These are phyloP conservation scores for Inonotus hispidus DNA, from an alignment of 1,284 basidiomycete species.

Conservation along the genomic window DNA sequence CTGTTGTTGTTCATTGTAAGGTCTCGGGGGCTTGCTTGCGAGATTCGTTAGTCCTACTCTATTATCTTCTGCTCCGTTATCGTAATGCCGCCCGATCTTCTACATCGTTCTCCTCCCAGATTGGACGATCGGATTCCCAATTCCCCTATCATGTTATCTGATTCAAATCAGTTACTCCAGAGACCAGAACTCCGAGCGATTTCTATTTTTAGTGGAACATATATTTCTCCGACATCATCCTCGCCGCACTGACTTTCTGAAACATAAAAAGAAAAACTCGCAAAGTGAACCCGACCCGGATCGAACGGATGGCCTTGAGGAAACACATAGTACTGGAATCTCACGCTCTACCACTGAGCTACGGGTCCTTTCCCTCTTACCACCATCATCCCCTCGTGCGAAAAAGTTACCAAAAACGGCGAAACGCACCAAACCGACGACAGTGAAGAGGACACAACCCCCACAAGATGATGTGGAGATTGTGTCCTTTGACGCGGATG, in stretches of 20 bases:
- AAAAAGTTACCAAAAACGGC: no score
- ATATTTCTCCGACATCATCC: neutral
- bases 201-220: neutral
- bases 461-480: no score
- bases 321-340: neutral
- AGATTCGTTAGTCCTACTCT: no score
- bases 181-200: neutral
- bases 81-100: no score
- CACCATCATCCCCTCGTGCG: neutral
- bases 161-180: neutral
- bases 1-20: no score
- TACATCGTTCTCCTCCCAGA: no score
- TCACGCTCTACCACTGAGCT: conserved; percentile 8
- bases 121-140: neutral
- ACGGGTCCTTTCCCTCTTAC: neutral
- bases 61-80: no score
- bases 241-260: neutral
- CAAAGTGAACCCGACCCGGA: conserved; percentile 6
- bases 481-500: no score
- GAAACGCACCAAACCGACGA: no score
- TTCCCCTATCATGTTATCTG: neutral
- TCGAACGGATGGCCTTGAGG: conserved; percentile 7
- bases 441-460: no score
- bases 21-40: no score
- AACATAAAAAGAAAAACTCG: neutral